These are phyloP conservation scores for Pyrenophora graminea DNA, from an alignment of 2,329 filamentous ascomycete species.

Conservation along the genomic window DNA sequence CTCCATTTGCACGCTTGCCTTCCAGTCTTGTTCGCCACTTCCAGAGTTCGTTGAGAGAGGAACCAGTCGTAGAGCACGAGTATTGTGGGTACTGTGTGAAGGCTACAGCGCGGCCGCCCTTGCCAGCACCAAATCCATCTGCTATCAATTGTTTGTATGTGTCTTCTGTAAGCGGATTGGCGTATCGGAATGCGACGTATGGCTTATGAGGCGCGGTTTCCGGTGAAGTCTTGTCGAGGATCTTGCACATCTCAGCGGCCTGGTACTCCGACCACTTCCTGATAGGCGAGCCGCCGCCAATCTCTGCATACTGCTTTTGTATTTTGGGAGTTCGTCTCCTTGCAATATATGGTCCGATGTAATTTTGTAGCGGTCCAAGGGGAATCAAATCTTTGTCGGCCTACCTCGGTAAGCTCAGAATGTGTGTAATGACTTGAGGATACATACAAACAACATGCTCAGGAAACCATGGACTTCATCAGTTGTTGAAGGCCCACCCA, in stretches of 20 bases:
- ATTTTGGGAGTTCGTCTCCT: conserved; percentile 92
- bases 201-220: conserved; percentile 96
- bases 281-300: conserved; percentile 97
- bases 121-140: conserved; percentile 88
- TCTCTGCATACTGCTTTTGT: conserved; percentile 89
- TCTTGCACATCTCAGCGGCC: conserved; percentile 93
- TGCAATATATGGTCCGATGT: conserved; percentile 86
- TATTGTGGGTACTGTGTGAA: conserved; percentile 99
- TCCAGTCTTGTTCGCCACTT: conserved; percentile 91
- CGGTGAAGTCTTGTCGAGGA: conserved; percentile 86
- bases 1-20: conserved; percentile 66
- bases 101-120: conserved; percentile 89
- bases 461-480: conserved; percentile 89
- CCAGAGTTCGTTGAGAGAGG: conserved; percentile 95
- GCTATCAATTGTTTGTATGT: conserved; percentile 83
- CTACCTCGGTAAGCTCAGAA: conserved; percentile 52
- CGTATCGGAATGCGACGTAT: conserved; percentile 96
- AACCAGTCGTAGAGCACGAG: conserved; percentile 95
- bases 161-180: conserved; percentile 88
- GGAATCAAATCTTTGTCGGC: conserved; percentile 93
- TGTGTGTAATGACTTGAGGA: neutral
- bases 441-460: conserved; percentile 83
- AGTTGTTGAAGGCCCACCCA: conserved; percentile 91
- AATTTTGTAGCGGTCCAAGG: conserved; percentile 87
- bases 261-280: conserved; percentile 98